Percentiles rank a stretch among this genome's conserved stretches.
Evolutionary conservation across 352 stramenopile species (phyloP).

Genomic region (Phytopythium chamaehyphon): DNA sequence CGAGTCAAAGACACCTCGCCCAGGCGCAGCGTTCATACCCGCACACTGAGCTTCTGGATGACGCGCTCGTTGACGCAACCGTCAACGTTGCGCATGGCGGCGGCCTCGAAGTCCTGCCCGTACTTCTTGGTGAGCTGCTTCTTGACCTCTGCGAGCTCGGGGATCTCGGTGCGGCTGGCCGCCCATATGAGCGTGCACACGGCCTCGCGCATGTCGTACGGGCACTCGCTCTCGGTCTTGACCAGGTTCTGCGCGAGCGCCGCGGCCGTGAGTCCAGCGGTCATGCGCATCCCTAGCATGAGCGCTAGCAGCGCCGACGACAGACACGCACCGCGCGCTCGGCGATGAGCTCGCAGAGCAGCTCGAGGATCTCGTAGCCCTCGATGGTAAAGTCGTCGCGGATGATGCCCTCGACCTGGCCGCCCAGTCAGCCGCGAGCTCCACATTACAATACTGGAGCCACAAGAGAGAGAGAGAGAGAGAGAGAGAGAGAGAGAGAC

Average conservation of each 20-base stretch:
- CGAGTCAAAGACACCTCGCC: no score
- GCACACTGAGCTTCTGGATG: conserved; percentile 92
- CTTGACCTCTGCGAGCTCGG: conserved; percentile 90
- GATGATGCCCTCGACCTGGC: conserved; percentile 90
- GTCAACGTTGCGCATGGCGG: conserved; percentile 82
- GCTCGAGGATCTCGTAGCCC: conserved; percentile 94
- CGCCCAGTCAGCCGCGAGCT: neutral
- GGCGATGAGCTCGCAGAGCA: conserved; percentile 92
- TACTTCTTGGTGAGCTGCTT: conserved; percentile 89
- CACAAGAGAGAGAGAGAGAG: no score
- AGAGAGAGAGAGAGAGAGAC: conserved; percentile 15
- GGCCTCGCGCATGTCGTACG: conserved; percentile 90
- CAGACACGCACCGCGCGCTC: conserved; percentile 77
- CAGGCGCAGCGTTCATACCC: no score
- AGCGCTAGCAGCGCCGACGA: neutral
- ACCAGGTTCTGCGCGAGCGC: conserved; percentile 69
- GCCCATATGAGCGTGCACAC: conserved; percentile 95
- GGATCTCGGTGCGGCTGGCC: conserved; percentile 88
- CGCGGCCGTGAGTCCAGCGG: conserved; percentile 2
- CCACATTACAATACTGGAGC: no score
- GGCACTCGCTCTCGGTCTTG: conserved; percentile 88
- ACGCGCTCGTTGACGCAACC: conserved; percentile 90
- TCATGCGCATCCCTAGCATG: no score
- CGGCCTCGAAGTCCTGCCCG: conserved; percentile 83
- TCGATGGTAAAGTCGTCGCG: conserved; percentile 95